phyloP scores from a whole-genome alignment of 2,329 filamentous ascomycete species.

The Didymella pinodella region DNA sequence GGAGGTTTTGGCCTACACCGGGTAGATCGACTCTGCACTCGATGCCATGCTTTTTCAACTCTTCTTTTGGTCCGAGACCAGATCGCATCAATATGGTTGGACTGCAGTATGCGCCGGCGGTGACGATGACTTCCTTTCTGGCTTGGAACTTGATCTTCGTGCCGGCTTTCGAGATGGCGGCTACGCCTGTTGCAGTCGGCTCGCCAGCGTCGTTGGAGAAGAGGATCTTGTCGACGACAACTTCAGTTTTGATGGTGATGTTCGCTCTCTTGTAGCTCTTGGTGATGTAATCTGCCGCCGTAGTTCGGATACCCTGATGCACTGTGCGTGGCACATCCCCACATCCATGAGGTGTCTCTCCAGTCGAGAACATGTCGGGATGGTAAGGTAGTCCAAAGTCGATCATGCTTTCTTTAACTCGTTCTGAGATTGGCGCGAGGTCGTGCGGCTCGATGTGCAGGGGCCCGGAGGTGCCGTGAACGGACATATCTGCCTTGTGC shows the following conservation, averaged over 20 bases:
- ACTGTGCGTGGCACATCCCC: constrained; percentile 45
- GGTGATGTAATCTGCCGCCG: constrained; percentile 51
- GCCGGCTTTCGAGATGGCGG: constrained; percentile 54
- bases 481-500: constrained; percentile 59
- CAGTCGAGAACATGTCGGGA: constrained; percentile 66
- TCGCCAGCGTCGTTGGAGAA: constrained; percentile 49
- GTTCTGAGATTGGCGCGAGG: constrained; percentile 65
- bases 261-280: constrained; percentile 51
- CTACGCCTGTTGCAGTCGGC: constrained; percentile 58
- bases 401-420: constrained; percentile 63
- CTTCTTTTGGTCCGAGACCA: constrained; percentile 64
- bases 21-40: constrained; percentile 62
- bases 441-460: constrained; percentile 66
- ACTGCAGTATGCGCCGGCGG: constrained; percentile 46
- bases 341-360: constrained; percentile 44
- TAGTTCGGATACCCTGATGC: constrained; percentile 40
- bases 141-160: constrained; percentile 46
- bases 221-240: constrained; percentile 56
- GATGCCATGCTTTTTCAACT: constrained; percentile 63
- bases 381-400: constrained; percentile 64
- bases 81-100: constrained; percentile 57
- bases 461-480: constrained; percentile 59
- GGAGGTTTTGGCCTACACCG: constrained; percentile 70
- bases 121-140: constrained; percentile 45
- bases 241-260: constrained; percentile 45